phyloP scores from a whole-genome alignment of 2,329 filamentous ascomycete species.

The Claviceps spartinae region DNA sequence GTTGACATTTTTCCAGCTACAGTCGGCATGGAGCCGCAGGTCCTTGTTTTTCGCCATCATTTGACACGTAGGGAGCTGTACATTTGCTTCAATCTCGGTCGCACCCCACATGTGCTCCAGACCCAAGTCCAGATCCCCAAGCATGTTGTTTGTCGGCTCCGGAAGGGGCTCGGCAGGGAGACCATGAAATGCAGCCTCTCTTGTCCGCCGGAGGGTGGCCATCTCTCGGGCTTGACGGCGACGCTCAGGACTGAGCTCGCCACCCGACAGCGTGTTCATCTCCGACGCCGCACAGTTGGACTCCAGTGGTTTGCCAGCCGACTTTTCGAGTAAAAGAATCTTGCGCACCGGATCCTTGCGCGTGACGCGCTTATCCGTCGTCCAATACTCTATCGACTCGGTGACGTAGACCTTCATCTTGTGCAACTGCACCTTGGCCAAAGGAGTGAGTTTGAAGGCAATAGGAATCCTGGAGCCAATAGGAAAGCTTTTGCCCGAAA shows the following conservation, averaged over 20 bases:
- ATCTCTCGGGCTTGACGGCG: conserved; percentile 33
- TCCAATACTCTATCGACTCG: conserved; percentile 85
- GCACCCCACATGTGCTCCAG: conserved; percentile 65
- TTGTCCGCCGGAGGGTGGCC: conserved; percentile 38
- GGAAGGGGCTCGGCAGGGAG: conserved; percentile 29
- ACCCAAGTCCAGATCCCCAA: conserved; percentile 64
- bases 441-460: conserved; percentile 81
- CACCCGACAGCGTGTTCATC: conserved; percentile 64
- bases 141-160: conserved; percentile 50
- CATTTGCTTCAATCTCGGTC: conserved; percentile 89
- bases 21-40: conserved; percentile 67
- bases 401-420: conserved; percentile 85
- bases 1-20: conserved; percentile 85
- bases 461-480: conserved; percentile 80
- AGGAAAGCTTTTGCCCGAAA: conserved; percentile 89
- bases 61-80: conserved; percentile 80
- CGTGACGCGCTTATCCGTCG: conserved; percentile 71
- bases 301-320: conserved; percentile 62
- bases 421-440: conserved; percentile 88
- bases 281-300: conserved; percentile 63
- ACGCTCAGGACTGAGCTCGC: conserved; percentile 49
- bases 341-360: conserved; percentile 74
- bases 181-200: conserved; percentile 32
- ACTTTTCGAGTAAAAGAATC: conserved; percentile 77
- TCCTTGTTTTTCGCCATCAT: conserved; percentile 63